Evolutionary conservation across 1,284 basidiomycete species (phyloP).

Genomic region (Pseudozyma pruni): DNA sequence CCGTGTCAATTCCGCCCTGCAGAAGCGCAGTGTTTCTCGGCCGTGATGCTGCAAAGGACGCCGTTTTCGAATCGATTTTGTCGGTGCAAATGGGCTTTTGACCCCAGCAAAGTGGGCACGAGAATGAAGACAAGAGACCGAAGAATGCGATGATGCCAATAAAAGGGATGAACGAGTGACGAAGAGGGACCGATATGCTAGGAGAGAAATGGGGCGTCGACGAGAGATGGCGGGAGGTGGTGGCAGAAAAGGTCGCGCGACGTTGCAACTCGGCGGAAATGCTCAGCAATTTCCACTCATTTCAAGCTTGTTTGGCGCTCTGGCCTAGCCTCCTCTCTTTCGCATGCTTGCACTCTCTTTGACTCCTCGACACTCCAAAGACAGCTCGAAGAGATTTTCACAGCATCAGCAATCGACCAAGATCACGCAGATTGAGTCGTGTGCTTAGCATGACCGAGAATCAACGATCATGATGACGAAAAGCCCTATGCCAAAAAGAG

Average conservation of each 20-base stretch:
- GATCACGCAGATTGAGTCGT: no score
- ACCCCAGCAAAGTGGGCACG: conserved; percentile 1
- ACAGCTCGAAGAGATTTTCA: no score
- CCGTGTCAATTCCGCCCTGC: conserved; percentile 3
- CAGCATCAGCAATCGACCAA: no score
- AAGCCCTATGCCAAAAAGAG: no score
- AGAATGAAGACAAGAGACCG: conserved; percentile 3
- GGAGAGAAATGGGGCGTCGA: background rate
- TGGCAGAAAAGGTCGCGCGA: conserved; percentile 43
- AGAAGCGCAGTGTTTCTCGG: conserved; percentile 19
- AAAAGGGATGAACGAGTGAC: background rate
- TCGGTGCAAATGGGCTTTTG: background rate
- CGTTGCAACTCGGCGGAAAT: conserved; percentile 4
- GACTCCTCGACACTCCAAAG: no score
- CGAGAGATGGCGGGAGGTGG: conserved; percentile 14
- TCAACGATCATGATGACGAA: no score
- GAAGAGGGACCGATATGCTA: conserved; percentile 1
- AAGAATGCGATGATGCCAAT: conserved; percentile 1
- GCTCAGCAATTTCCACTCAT: background rate
- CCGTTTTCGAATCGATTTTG: conserved; percentile 12
- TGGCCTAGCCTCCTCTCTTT: no score
- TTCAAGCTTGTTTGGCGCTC: background rate
- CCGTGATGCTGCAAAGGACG: conserved; percentile 2
- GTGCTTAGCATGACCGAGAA: no score
- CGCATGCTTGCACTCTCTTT: no score